Base-by-base conservation (phyloP, 2,329 filamentous ascomycete species). In the Coleophoma cylindrospora region DNA sequence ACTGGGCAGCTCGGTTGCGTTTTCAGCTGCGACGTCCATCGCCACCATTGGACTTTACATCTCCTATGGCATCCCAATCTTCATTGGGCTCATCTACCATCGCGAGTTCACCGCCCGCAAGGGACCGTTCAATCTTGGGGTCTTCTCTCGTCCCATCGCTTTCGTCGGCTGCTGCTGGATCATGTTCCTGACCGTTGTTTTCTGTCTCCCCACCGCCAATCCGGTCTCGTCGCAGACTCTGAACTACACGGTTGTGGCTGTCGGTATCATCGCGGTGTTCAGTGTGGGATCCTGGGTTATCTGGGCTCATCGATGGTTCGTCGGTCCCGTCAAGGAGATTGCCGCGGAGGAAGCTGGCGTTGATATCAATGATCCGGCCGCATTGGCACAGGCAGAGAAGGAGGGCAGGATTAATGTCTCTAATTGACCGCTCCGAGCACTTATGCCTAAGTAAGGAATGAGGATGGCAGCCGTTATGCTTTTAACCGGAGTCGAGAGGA, bases 21-120 rank as follows among this genome's bases (percentile, higher is more conserved):
- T 80, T 54, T 67, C 76, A 2, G 79, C 79, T 2, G 78, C 77
- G 2, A 82, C 79, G 2, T 78, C 74, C 10, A 82, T 82, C 53
- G 79, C 79, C 4, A 82, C 79, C 13, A 73, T 81, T 43, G 79
- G 79, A 0, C 67, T 83, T 3, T 82, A 82, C 56, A 72, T 82
- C 45, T 77, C 73, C 48, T 83, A 82, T 58, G 78, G 77, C 1
- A 68, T 81, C 19, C 79, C 79, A 0, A 80, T 81, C 43, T 61
- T 80, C 22, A 74, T 78, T 22, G 77, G 76, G 0, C 61, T 82
- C 5, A 64, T 81, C 46, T 80, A 75, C 63, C 71, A 74, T 37
- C 51, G 59, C 9, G 63, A 70, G n/a, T 82, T 82, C 61, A 66
- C 62, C 9, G 57, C 63, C 6, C 68, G 74, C 51, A 80, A 80